Conservation (phyloP, 495 filamentous ascomycete species). For the Daldinia childiae region DNA sequence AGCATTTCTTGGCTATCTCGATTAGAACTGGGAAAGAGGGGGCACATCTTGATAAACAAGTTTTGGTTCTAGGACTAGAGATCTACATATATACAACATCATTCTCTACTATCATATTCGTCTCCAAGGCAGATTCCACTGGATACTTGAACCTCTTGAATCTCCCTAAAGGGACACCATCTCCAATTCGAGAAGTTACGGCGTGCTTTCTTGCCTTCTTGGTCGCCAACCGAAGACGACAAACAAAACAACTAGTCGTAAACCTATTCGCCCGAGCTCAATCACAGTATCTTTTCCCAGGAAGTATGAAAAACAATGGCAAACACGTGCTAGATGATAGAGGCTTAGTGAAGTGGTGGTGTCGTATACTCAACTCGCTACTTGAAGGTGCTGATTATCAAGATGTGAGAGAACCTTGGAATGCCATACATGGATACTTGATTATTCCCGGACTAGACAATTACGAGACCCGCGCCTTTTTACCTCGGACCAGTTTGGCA, state of each 20-base stretch:
- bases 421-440: slow-evolving; percentile 73
- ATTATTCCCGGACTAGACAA: slow-evolving; percentile 86
- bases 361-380: slow-evolving; percentile 81
- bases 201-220: slow-evolving; percentile 81
- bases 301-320: slow-evolving; percentile 80
- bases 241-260: slow-evolving; percentile 77
- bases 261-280: slow-evolving; percentile 94
- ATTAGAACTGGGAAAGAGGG: slow-evolving; percentile 53
- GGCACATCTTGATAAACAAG: slow-evolving; percentile 20
- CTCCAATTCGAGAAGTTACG: slow-evolving; percentile 75
- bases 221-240: slow-evolving; percentile 69
- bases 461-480: slow-evolving; percentile 74
- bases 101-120: slow-evolving; percentile 85
- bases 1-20: slow-evolving; percentile 83
- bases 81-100: slow-evolving; percentile 77
- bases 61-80: slow-evolving; percentile 63
- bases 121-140: slow-evolving; percentile 97
- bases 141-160: slow-evolving; percentile 78
- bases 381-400: slow-evolving; percentile 56
- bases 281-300: slow-evolving; percentile 93
- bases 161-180: slow-evolving; percentile 68
- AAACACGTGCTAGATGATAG: slow-evolving; percentile 97
- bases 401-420: slow-evolving; percentile 43
- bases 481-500: slow-evolving; percentile 55
- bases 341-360: slow-evolving; percentile 95